Evolutionary conservation across 225 moss, liverwort and hornwort species (phyloP).

Genomic region (Pseudoscleropodium purum): DNA sequence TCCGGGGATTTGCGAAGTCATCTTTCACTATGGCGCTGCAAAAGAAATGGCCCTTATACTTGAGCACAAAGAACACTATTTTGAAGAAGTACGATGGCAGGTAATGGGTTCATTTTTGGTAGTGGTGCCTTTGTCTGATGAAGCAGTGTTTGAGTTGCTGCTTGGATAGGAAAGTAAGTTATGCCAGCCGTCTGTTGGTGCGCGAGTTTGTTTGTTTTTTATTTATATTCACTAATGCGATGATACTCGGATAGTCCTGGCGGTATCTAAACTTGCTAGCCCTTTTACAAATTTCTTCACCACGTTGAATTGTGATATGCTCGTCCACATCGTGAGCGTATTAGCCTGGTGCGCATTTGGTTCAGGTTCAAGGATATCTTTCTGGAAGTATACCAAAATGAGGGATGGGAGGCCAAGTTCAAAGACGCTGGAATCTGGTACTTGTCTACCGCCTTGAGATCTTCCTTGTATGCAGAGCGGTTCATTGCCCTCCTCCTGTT

Average conservation of each 20-base stretch:
- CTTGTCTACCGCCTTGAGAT: background rate
- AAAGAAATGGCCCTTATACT: slow-evolving; percentile 82
- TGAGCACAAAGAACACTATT: slow-evolving; percentile 96
- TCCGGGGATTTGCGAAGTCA: slow-evolving; percentile 66
- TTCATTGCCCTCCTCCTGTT: background rate
- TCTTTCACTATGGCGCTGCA: slow-evolving; percentile 78
- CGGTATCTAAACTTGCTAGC: background rate
- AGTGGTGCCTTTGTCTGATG: background rate
- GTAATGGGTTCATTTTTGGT: background rate
- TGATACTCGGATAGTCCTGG: background rate
- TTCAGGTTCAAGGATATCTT: slow-evolving; percentile 95
- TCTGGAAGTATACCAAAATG: slow-evolving; percentile 49
- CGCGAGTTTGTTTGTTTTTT: background rate
- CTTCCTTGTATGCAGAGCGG: background rate
- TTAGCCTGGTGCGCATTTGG: background rate
- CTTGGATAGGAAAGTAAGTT: background rate
- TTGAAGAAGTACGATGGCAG: slow-evolving; percentile 96
- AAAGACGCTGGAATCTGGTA: slow-evolving; percentile 87
- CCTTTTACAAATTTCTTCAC: background rate
- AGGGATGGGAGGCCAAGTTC: slow-evolving; percentile 70
- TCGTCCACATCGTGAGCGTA: background rate
- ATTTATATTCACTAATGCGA: background rate
- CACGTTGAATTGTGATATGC: background rate
- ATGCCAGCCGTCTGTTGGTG: background rate
- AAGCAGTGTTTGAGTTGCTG: background rate